Base-by-base conservation (phyloP, 2,329 filamentous ascomycete species). In the Aspergillus costaricaensis region DNA sequence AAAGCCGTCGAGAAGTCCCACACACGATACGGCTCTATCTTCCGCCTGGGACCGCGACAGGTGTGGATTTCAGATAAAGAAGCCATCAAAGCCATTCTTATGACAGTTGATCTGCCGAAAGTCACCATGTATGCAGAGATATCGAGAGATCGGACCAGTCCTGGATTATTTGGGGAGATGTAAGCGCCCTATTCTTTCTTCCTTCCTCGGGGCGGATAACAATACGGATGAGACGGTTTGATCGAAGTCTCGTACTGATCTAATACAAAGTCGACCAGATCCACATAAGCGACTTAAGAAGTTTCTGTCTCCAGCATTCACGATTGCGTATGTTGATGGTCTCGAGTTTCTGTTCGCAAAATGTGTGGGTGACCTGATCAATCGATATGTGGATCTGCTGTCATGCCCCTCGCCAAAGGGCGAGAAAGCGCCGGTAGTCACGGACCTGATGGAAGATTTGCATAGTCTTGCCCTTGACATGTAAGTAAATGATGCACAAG, bases 391-490 rank as follows among this genome's bases (percentile, higher is more conserved):
- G 17, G n/a, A 17, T 25, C 17, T 58, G 17, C 5, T 25, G 2
- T 17, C 48, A 12, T 47, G 14, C 19, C 27, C 27, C 9, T 10
- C 10, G 27, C 10, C 27, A 30, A 30, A 12, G 27, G 27, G 10
- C 9, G 9, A 30, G 9, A 30, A 12, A 4, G 27, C 9, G 9
- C 27, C 10, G 27, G 27, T 30, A 30, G 25, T 19, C 12, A 51
- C 19, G 15, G 55, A 58, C 30, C 36, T 58, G 3, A 58, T 58
- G 55, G 36, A 39, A 5, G 55, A 58, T 52, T 7, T 58, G 15
- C 55, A 58, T 58, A 51, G 30, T 12, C 21, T 58, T 21, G 47
- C 55, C 10, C 19, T 58, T 17, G 55, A 58, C 21, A 58, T 58
- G 55, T 51, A 4, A n/a, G 55, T 27, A 27, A 3, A 27, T 27